Base-by-base conservation (phyloP, 768 basidiomycete genomes). In the Hemileccinum impolitum region DNA sequence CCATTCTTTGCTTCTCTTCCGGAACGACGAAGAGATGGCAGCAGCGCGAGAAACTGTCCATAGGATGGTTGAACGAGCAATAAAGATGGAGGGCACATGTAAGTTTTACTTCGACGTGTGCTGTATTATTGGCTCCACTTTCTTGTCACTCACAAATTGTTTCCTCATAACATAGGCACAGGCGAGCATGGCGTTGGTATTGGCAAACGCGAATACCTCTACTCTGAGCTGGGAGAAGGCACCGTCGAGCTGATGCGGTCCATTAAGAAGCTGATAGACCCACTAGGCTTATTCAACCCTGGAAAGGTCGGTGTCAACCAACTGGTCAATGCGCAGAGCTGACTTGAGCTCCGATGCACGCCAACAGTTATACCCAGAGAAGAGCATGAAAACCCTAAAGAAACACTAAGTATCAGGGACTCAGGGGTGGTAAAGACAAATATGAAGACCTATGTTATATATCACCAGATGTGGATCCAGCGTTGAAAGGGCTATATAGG, bases 121-220 rank as follows among this genome's bases (percentile, higher is more conserved):
- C 11, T 31, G 15, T 8, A 10, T 2, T 6, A 12, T 30, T 30
- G 28, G 28, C 28, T 30, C 28, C 7, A 30, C 9, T 43, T 19
- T 55, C 15, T 18, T 23, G 43, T n/a, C 25, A 25, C 28, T 31
- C 38, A 40, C 17, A 4, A 36, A 35, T 5, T 18, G 11, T 10
- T 40, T 25, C 14, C 13, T 30, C 12, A 23, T 7, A 19, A 30
- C 11, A 11, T 39, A 85, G 84, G 82, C 56, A 86, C 84, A 0
- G 88, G 88, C 4, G 91, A 94, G 58, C 91, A 94, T 59, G 92
- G 91, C 2, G 88, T 94, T 7, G 92, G 91, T 0, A 72, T 93
- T 10, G 91, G 91, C 6, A 94, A 94, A 72, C 80, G 79, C 50
- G 75, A 85, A 51, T 94, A 85, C 61, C 74, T 96, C n/a, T 74